Percentiles rank a stretch among this genome's conserved stretches.
Conservation (phyloP, 2,329 filamentous ascomycete species). For the Ramularia collo-cygni region DNA sequence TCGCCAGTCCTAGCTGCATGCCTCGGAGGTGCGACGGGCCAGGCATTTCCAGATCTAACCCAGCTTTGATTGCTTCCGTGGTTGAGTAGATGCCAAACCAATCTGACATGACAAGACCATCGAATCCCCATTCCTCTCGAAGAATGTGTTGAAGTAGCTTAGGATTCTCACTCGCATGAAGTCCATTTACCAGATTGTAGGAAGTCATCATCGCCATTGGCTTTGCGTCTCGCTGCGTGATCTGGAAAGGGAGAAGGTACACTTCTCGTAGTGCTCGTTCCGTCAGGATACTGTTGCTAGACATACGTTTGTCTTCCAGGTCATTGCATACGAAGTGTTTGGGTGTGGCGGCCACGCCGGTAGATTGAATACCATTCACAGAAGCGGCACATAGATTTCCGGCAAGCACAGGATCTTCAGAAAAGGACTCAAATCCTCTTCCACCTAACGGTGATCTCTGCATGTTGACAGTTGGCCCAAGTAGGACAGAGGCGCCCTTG, state of each 20-base stretch:
- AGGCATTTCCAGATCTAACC: constrained; percentile 80
- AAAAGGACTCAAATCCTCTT: constrained; percentile 80
- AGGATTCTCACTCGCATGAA: constrained; percentile 59
- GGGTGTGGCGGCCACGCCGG: constrained; percentile 67
- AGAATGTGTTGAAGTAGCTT: constrained; percentile 62
- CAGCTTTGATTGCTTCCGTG: constrained; percentile 60
- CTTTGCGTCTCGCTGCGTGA: constrained; percentile 62
- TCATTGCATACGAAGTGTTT: constrained; percentile 75
- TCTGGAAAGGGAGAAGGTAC: constrained; percentile 69
- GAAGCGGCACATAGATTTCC: constrained; percentile 59
- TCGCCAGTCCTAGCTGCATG: constrained; percentile 25
- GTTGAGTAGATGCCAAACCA: constrained; percentile 71
- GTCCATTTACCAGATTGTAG: constrained; percentile 68
- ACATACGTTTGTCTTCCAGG: constrained; percentile 61
- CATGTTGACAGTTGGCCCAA: constrained; percentile 74
- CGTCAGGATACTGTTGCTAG: constrained; percentile 56
- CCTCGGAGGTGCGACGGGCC: constrained; percentile 56
- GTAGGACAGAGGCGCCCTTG: constrained; percentile 64
- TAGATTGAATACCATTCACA: constrained; percentile 60
- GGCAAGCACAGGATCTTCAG: constrained; percentile 75
- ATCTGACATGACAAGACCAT: constrained; percentile 57
- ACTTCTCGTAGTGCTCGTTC: constrained; percentile 62
- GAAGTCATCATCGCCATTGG: constrained; percentile 66
- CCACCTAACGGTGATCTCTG: constrained; percentile 78
- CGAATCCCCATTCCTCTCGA: constrained; percentile 62